Evolutionary conservation across 345 rosid species (phyloP).

Genomic region (Hevea brasiliensis): DNA sequence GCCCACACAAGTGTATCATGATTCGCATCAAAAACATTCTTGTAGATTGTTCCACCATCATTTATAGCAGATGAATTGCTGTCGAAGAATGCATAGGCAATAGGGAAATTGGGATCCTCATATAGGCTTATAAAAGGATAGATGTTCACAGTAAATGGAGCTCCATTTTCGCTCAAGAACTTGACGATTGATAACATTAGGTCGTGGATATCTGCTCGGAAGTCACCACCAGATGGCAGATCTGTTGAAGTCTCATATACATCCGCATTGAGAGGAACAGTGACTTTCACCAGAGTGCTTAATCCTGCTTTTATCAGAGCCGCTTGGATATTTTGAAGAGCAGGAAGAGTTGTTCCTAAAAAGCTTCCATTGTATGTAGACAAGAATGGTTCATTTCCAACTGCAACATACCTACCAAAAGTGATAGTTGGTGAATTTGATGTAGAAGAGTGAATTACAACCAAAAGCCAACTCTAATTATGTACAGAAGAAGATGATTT

Average conservation of each 20-base stretch:
- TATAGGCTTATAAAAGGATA: slow-evolving; percentile 90
- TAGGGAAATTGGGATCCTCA: slow-evolving; percentile 67
- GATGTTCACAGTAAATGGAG: slow-evolving; percentile 74
- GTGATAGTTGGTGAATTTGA: neutral
- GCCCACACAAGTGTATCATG: slow-evolving; percentile 75
- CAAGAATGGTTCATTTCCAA: slow-evolving; percentile 91
- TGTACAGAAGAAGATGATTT: too few species aligned
- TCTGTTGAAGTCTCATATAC: slow-evolving; percentile 56
- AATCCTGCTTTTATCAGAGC: slow-evolving; percentile 88
- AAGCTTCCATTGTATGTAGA: slow-evolving; percentile 59
- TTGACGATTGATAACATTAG: slow-evolving; percentile 64
- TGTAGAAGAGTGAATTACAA: neutral
- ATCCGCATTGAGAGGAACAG: slow-evolving; percentile 86
- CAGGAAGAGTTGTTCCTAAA: slow-evolving; percentile 62
- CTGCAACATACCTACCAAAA: slow-evolving; percentile 65
- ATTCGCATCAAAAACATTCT: slow-evolving; percentile 84
- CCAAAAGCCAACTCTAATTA: neutral
- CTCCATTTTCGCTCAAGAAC: slow-evolving; percentile 56
- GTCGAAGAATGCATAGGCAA: slow-evolving; percentile 79
- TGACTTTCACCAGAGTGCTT: slow-evolving; percentile 66
- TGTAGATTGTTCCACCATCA: slow-evolving; percentile 75
- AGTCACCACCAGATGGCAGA: slow-evolving; percentile 78
- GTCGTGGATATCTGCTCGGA: slow-evolving; percentile 59
- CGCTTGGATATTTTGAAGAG: slow-evolving; percentile 82
- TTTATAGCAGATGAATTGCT: slow-evolving; percentile 55